Evolutionary conservation across 2,329 filamentous ascomycete genomes (phyloP), one percentile per base, ranked within the genome.

Genomic region (Ceratocystiopsis minuta): DNA sequence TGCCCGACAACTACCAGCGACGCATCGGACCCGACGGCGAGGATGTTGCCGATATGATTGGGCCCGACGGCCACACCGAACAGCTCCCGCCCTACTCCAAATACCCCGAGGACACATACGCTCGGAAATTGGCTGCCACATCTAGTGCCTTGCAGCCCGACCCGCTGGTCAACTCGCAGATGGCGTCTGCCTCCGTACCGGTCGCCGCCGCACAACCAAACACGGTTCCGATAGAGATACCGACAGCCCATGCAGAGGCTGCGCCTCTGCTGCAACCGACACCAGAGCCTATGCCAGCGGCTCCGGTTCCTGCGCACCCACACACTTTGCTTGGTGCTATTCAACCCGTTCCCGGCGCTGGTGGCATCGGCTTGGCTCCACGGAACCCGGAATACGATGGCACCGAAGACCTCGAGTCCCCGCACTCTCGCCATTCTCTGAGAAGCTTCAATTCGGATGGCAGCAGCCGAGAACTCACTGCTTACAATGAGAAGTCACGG

Each of bases 51-150:
- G 86, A 87, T 55, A 74, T 95, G 42, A 79, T 95, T 40, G 86
- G 86, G 1, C 82, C 81, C 0, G 76, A 93, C 53, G 87, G 87
- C 1, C 86, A 95, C 54, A 79, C 81, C 1, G 88, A 96, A 58
- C 84, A 93, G 57, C 64, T 95, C 16, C 88, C 88, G 13, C 88
- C 88, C 1, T 96, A 96, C 55, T 83, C 84, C 14, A 71, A 85
- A 56, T 95, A 92, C 58, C 84, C 87, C 3, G 82, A 92, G 41
- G 80, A 84, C 43, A 65, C 65, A 0, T 78, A 60, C 58, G 70
- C 55, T 54, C 71, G 57, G 65, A 85, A 71, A 52, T 57, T 61
- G 39, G 50, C 57, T 16, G 55, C 57, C 16, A 49, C 54, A n/a
- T 50, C 52, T 18, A 51, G 39, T 24, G 36, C 40, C 4, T 43